phyloP scores from a whole-genome alignment of 768 basidiomycete genomes.

The Hortiboletus flavorubellus region DNA sequence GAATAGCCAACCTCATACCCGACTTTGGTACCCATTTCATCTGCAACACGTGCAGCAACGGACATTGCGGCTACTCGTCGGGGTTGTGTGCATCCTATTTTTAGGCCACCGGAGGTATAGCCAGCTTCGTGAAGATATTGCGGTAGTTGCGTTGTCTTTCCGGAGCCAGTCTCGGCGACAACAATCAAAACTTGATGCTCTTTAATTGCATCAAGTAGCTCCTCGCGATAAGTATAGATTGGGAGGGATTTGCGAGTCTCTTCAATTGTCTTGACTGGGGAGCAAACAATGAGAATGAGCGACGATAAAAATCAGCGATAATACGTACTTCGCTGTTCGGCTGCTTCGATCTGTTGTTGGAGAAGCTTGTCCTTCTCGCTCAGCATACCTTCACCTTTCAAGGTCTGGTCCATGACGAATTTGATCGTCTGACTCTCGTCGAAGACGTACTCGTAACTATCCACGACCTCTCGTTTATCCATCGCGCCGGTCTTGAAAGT shows the following conservation, averaged over 20 bases:
- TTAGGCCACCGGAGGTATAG: constrained; percentile 82
- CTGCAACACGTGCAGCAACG: constrained; percentile 97
- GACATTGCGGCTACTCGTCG: constrained; percentile 99
- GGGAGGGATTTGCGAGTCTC: constrained; percentile 93
- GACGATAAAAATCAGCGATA: neutral
- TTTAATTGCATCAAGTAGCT: constrained; percentile 83
- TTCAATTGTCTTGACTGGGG: constrained; percentile 79
- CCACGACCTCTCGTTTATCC: constrained; percentile 80
- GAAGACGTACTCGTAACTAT: constrained; percentile 96
- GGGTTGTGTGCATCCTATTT: constrained; percentile 91
- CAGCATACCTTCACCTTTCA: constrained; percentile 66
- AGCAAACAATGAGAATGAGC: neutral
- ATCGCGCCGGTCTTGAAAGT: constrained; percentile 88
- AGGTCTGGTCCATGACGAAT: constrained; percentile 82
- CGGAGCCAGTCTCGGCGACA: constrained; percentile 97
- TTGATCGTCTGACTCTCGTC: constrained; percentile 97
- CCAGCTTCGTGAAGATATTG: constrained; percentile 99
- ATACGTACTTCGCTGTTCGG: constrained; percentile 78
- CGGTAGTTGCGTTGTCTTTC: constrained; percentile 97
- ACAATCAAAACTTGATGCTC: constrained; percentile 96
- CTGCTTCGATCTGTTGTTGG: constrained; percentile 85
- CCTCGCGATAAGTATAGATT: constrained; percentile 84
- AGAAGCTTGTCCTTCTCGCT: constrained; percentile 83
- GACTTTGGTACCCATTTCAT: constrained; percentile 96
- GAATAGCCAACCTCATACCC: constrained; percentile 99